phyloP scores from a whole-genome alignment of 441 rosid genomes.

The Bocquillonia castaneifolia region DNA sequence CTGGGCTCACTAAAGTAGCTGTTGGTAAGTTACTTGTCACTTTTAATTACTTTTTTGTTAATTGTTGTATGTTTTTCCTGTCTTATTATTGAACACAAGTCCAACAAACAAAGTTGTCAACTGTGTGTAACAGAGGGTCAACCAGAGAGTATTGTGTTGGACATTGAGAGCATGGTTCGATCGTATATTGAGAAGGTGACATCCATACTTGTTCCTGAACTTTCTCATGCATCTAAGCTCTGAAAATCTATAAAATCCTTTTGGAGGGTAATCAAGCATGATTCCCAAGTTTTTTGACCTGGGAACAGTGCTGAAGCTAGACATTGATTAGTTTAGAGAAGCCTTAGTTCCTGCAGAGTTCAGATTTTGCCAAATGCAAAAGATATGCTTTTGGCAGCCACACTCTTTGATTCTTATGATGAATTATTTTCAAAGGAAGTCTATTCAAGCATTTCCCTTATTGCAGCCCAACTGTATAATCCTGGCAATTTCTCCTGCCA shows the following conservation, averaged over 20 bases:
- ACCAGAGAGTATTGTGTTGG: constrained; percentile 76
- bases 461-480: constrained; percentile 87
- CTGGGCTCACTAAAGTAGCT: constrained; percentile 96
- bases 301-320: not conserved
- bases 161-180: constrained; percentile 84
- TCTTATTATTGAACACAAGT: constrained; percentile 8
- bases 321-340: not conserved
- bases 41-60: constrained; percentile 2
- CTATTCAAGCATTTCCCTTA: constrained; percentile 6
- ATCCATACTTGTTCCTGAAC: constrained; percentile 11
- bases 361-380: not conserved
- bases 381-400: not conserved
- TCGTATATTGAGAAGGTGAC: constrained; percentile 85
- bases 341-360: not conserved
- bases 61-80: constrained; percentile 9
- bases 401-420: not conserved
- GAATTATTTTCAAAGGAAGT: not conserved
- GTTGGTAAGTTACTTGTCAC: constrained; percentile 54
- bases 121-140: constrained; percentile 64
- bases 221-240: not conserved
- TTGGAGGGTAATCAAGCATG: not conserved
- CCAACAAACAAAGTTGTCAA: constrained; percentile 16
- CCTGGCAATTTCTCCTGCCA: constrained; percentile 92
- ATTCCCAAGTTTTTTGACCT: not conserved
- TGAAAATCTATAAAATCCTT: not conserved